These are phyloP conservation scores for Yarrowia sp. DNA, from an alignment of 805 yeast genomes.

Conservation along the genomic window DNA sequence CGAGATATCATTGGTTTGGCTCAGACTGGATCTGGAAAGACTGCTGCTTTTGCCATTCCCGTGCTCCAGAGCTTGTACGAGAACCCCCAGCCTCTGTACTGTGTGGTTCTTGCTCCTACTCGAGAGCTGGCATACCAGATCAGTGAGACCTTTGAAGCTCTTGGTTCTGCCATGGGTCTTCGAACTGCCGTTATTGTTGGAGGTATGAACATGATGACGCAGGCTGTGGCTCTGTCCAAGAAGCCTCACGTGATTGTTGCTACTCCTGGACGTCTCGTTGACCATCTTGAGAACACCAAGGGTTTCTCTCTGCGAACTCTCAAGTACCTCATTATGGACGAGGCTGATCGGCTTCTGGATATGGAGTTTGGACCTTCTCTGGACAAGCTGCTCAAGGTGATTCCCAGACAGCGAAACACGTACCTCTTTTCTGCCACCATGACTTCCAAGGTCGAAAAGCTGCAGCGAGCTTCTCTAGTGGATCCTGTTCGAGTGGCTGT, in stretches of 20 bases:
- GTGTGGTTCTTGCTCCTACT: slow-evolving; percentile 79
- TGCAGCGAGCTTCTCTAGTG: slow-evolving; percentile 86
- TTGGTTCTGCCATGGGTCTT: slow-evolving; percentile 91
- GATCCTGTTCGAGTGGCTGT: slow-evolving; percentile 92
- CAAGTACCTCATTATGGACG: slow-evolving; percentile 88
- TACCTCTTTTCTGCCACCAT: slow-evolving; percentile 94
- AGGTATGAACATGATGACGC: slow-evolving; percentile 98
- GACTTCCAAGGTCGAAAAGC: slow-evolving; percentile 90
- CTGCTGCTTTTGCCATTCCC: slow-evolving; percentile 98
- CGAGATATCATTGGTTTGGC: slow-evolving; percentile 94
- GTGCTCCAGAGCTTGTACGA: slow-evolving; percentile 88
- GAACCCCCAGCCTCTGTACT: slow-evolving; percentile 82
- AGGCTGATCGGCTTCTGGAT: slow-evolving; percentile 92
- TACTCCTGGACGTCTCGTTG: slow-evolving; percentile 65
- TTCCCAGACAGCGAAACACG: slow-evolving; percentile 77
- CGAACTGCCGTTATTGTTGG: slow-evolving; percentile 88
- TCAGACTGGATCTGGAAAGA: slow-evolving; percentile 96
- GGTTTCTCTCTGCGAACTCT: slow-evolving; percentile 80
- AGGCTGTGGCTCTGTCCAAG: slow-evolving; percentile 87
- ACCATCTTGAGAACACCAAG: slow-evolving; percentile 87
- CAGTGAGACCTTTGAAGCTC: slow-evolving; percentile 90
- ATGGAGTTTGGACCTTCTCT: slow-evolving; percentile 96
- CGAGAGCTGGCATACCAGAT: slow-evolving; percentile 59
- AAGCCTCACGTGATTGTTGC: slow-evolving; percentile 70
- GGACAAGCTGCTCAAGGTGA: slow-evolving; percentile 76